Evolutionary conservation across 768 basidiomycete genomes (phyloP).

Genomic region (Paxillus involutus): DNA sequence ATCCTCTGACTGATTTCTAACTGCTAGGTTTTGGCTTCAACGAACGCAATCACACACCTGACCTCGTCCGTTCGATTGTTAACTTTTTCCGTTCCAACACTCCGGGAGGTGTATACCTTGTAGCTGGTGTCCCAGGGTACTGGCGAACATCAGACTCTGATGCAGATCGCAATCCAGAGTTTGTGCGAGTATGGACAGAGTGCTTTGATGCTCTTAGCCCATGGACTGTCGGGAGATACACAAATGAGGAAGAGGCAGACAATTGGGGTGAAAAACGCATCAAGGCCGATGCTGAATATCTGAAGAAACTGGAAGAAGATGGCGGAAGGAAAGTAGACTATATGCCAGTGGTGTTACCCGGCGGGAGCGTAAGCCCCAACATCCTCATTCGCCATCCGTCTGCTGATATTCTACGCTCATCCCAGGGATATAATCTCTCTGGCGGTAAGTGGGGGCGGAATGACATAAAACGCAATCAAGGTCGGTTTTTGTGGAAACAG

Average conservation of each 20-base stretch:
- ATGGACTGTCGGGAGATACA: slow-evolving; percentile 79
- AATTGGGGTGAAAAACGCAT: slow-evolving; percentile 60
- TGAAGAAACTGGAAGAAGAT: slow-evolving; percentile 49
- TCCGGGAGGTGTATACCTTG: slow-evolving; percentile 73
- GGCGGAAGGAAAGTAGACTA: slow-evolving; percentile 64
- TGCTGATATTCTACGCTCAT: slow-evolving; percentile 4
- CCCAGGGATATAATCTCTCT: slow-evolving; percentile 69
- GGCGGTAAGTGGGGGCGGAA: slow-evolving; percentile 73
- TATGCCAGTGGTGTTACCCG: slow-evolving; percentile 81
- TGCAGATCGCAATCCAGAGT: slow-evolving; percentile 66
- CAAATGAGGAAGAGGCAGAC: slow-evolving; percentile 60
- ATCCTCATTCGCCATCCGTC: neutral
- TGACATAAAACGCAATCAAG: slow-evolving; percentile 68
- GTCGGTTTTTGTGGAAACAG: slow-evolving; percentile 79
- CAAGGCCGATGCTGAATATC: slow-evolving; percentile 60
- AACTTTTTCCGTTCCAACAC: slow-evolving; percentile 58
- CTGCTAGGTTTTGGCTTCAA: slow-evolving; percentile 68
- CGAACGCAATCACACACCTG: slow-evolving; percentile 60
- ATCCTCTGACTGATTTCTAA: neutral
- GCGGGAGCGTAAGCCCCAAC: slow-evolving; percentile 64
- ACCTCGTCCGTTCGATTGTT: slow-evolving; percentile 52
- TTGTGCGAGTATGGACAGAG: slow-evolving; percentile 69
- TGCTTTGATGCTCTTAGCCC: slow-evolving; percentile 80
- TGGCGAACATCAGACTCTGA: slow-evolving; percentile 76
- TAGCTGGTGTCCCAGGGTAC: slow-evolving; percentile 68